Evolutionary conservation across 73 alveolate species (phyloP).

Genomic region (Paramecium caudatum): DNA sequence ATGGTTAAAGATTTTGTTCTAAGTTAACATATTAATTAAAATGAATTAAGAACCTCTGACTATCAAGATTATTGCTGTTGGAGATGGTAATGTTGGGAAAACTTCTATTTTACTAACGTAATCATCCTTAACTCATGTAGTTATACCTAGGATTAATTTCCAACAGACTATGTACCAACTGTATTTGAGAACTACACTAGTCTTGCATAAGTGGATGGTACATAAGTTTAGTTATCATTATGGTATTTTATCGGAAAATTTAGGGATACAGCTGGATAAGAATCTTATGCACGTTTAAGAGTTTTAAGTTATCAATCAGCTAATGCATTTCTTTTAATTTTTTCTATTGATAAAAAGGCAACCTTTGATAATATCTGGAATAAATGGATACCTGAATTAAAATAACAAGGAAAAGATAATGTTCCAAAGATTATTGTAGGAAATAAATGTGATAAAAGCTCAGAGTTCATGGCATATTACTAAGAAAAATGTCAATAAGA

Average conservation of each 20-base stretch:
- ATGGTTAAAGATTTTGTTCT: conserved; percentile 35
- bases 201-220: background rate
- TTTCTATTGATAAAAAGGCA: background rate
- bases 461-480: background rate
- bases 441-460: conserved; percentile 13
- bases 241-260: background rate
- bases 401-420: background rate
- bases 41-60: conserved; percentile 9
- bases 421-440: background rate
- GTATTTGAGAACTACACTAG: conserved; percentile 34
- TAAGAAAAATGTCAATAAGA: background rate
- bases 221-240: background rate
- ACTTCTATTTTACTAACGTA: conserved; percentile 40
- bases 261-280: conserved; percentile 2
- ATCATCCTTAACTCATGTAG: background rate
- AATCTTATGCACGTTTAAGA: background rate
- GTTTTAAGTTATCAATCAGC: conserved; percentile 29
- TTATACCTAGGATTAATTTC: conserved; percentile 41
- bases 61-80: conserved; percentile 44
- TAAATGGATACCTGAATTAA: background rate
- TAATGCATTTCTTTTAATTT: conserved; percentile 6
- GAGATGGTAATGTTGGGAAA: conserved; percentile 53
- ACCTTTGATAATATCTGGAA: background rate
- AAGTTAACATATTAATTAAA: background rate
- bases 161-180: conserved; percentile 51